Evolutionary conservation across 306 rosid species (phyloP).

Genomic region (Gastrolobium bilobum): DNA sequence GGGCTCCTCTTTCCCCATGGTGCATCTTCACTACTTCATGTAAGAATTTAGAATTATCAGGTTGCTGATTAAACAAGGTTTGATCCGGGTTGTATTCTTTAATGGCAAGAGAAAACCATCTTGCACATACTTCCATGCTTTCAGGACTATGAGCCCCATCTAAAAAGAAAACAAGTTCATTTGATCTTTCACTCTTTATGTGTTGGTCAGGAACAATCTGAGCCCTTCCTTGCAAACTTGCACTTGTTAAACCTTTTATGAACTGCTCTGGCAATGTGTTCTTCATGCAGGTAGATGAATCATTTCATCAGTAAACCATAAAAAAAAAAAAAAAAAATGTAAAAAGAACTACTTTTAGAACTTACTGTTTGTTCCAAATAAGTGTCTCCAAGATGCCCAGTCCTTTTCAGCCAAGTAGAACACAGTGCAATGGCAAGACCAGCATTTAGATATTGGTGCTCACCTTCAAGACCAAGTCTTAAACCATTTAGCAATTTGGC

Average conservation of each 20-base stretch:
- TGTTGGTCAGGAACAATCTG: conserved; percentile 82
- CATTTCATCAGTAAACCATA: conserved; percentile 27
- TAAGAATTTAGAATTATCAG: conserved; percentile 56
- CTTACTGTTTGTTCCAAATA: conserved; percentile 70
- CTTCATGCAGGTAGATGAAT: conserved; percentile 59
- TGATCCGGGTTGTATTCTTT: conserved; percentile 59
- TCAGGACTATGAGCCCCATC: conserved; percentile 99
- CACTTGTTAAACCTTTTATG: conserved; percentile 77
- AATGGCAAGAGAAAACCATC: conserved; percentile 84
- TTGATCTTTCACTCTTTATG: conserved; percentile 59
- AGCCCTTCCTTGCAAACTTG: conserved; percentile 97
- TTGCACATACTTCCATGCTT: conserved; percentile 91
- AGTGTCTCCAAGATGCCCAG: conserved; percentile 70
- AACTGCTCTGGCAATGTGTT: conserved; percentile 82
- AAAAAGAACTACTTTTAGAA: conserved; percentile 43
- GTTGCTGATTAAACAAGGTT: conserved; percentile 53
- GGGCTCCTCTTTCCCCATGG: conserved; percentile 46
- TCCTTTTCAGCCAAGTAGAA: conserved; percentile 90
- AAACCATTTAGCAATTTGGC: conserved; percentile 70
- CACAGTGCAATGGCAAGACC: conserved; percentile 89
- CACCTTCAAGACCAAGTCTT: conserved; percentile 97
- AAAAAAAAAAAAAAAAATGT: neutral
- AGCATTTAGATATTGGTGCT: conserved; percentile 94
- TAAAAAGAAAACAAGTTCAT: conserved; percentile 79
- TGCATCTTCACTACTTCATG: conserved; percentile 55